These are phyloP conservation scores for Xylaria palmicola DNA, from an alignment of 495 filamentous ascomycete species.

Conservation along the genomic window DNA sequence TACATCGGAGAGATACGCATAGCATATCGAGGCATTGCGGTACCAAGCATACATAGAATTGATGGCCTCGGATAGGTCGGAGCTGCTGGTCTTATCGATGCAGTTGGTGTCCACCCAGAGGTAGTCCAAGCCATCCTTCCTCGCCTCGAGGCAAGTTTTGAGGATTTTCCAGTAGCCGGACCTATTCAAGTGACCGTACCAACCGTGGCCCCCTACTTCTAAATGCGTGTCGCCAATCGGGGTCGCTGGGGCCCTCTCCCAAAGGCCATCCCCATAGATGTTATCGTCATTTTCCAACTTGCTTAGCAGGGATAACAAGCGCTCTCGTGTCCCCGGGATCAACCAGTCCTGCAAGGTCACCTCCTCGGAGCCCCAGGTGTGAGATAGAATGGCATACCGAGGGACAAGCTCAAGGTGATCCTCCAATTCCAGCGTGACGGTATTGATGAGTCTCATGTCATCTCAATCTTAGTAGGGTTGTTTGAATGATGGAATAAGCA, in stretches of 20 bases:
- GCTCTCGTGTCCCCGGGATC: neutral
- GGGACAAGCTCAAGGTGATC: constrained; percentile 1
- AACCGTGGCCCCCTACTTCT: too few species aligned
- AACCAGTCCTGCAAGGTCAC: constrained; percentile 11
- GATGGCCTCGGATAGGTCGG: constrained; percentile 6
- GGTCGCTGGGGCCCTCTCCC: neutral
- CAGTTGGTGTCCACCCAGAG: constrained; percentile 29
- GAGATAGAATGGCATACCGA: constrained; percentile 9
- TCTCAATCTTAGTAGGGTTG: neutral
- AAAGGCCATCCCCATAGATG: neutral
- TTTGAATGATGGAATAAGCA: neutral
- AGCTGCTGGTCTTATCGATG: constrained; percentile 12
- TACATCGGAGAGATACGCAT: constrained; percentile 29
- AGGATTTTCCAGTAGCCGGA: constrained; percentile 18
- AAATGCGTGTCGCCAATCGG: too few species aligned
- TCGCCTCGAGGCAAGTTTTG: constrained; percentile 8
- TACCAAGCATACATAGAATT: constrained; percentile 30
- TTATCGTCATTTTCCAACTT: neutral
- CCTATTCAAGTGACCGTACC: neutral
- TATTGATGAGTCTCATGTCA: constrained; percentile 13
- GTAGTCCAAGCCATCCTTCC: constrained; percentile 7
- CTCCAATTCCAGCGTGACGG: neutral
- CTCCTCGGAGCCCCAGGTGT: constrained; percentile 4
- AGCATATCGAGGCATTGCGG: constrained; percentile 27
- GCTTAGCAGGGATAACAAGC: neutral